Base-by-base conservation (phyloP, 306 rosid genomes). In the Quercus parvula region DNA sequence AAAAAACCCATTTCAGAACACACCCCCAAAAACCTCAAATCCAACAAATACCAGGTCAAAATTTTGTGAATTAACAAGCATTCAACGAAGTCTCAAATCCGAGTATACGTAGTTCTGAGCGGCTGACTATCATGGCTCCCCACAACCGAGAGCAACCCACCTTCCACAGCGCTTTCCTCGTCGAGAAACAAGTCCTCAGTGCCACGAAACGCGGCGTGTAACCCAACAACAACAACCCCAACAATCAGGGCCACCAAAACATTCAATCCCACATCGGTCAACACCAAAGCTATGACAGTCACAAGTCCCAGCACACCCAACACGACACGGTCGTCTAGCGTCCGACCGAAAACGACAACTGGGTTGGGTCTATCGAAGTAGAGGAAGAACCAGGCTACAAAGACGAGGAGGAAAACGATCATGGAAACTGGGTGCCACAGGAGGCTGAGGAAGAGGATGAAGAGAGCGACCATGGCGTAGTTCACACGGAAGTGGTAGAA, bases 381-480 rank as follows among this genome's bases (percentile, higher is more conserved):
- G 80, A 82, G 81, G 61, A 73, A 80, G 81, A 81, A 55, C 91
- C 91, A 88, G 15, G 56, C 87, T 18, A 88, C 52, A 55, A 84
- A 74, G 54, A 79, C 22, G 56, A 83, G 22, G 54, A 88, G 63
- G 74, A 81, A 86, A 31, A 84, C 86, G 82, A 88, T 74, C 86
- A 88, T 83, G 27, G 91, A 88, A 17, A 84, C 27, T 2, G 91
- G 91, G 70, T 88, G 88, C 91, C 91, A 88, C 6, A 88, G 85
- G 19, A 88, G 86, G 73, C 91, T 67, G 33, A 86, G 77, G 85
- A 88, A 88, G 70, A 88, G 83, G 56, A 83, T 58, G 75, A 85
- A 8, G 76, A 88, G 91, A 69, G 68, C 71, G 20, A 38, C 84
- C 85, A 88, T 63, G 69, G 88, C 70, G 83, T 88, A 88, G 76